Evolutionary conservation across 305 asterid species (phyloP), one percentile per base, ranked within the genome.

Genomic region (Salvia sclarea): DNA sequence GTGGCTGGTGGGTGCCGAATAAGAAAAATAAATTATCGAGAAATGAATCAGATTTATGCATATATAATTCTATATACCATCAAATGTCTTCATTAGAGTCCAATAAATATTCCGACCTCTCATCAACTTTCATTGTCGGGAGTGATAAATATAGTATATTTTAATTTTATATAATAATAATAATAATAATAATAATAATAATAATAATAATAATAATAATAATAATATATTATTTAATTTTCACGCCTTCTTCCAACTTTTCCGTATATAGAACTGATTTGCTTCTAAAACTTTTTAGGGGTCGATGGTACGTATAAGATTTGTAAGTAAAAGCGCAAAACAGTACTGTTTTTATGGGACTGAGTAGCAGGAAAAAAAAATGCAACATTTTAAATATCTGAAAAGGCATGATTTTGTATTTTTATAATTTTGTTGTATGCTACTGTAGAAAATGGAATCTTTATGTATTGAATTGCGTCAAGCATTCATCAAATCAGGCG

Each of bases 401-500:
- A 53, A 53, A 20, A 13, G 18, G 14, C 58, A 24, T 57, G 16
- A 2, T 2, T 28, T 25, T 30, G 8, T 30, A 8, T n/a, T 13
- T 31, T n/a, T 2, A n/a, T 20, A 11, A 2, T 14, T 20, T 40
- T 20, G 52, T 40, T 40, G 21, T 22, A 43, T 61, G 16, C 10
- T 13, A 43, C 14, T 61, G 41, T 66, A 4, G 21, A 24, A 48
- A 13, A 28, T 28, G 64, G 76, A 54, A 63, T 53, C 58, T 54
- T 63, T 63, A 24, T 60, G 11, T 60, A 10, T 5, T 28, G 4
- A 45, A 64, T 13, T 63, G 33, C 38, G 77, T 65, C 72, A 56
- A 72, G 37, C 40, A 24, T 47, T 72, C 71, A 72, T 64, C 76
- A 64, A 64, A 45, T 33, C 40, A 37, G 64, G 20, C 65, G 66